Conservation (phyloP, 441 rosid species). For the Pelargonium myrrhifolium region DNA sequence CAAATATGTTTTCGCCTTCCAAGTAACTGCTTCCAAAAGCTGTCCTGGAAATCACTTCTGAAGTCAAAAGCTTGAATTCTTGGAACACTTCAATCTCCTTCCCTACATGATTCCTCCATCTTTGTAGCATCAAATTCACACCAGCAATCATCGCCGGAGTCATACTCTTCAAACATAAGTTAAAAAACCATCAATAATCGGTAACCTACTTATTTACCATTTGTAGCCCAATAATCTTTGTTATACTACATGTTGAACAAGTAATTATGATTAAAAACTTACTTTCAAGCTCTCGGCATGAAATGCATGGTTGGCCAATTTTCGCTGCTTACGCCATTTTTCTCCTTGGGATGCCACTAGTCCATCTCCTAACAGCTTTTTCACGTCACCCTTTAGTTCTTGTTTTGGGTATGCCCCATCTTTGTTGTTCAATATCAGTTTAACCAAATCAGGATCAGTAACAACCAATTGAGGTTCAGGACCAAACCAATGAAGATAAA, state of each 20-base stretch:
- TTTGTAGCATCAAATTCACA: slow-evolving; percentile 18
- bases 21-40: slow-evolving; percentile 22
- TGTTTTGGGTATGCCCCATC: not conserved
- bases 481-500: not conserved
- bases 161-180: slow-evolving; percentile 8
- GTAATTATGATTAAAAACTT: not conserved
- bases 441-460: not conserved
- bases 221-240: too few species aligned
- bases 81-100: too few species aligned
- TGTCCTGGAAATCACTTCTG: slow-evolving; percentile 22
- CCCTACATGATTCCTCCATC: slow-evolving; percentile 15
- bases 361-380: not conserved
- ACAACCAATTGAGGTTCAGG: not conserved
- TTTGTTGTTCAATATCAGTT: not conserved
- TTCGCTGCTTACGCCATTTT: not conserved
- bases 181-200: not conserved
- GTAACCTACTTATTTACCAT: too few species aligned
- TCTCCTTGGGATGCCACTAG: not conserved
- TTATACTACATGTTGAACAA: too few species aligned
- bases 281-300: not conserved
- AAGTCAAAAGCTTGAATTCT: slow-evolving; percentile 16
- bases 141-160: slow-evolving; percentile 14
- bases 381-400: not conserved
- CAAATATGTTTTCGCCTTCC: slow-evolving; percentile 20
- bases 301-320: slow-evolving; percentile 14